phyloP scores from a whole-genome alignment of 1,284 basidiomycete genomes.

The Cystobasidiaceae sp. region DNA sequence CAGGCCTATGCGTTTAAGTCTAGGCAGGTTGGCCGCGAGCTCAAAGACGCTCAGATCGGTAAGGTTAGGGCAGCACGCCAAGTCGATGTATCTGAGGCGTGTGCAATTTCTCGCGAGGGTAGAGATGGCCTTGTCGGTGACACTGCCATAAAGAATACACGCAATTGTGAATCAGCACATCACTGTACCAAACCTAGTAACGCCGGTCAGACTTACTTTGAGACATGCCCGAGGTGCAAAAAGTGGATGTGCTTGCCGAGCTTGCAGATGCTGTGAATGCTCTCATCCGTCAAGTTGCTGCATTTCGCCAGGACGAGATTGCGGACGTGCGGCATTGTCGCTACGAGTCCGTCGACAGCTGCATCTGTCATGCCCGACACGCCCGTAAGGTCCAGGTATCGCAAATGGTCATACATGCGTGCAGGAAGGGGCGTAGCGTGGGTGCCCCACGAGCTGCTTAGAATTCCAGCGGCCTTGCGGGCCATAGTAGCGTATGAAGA shows the following conservation, averaged over 20 bases:
- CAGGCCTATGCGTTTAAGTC: constrained; percentile 88
- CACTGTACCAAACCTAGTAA: too few relatives aligned
- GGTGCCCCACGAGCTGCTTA: not conserved
- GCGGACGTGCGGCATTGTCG: constrained; percentile 81
- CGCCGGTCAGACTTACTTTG: constrained; percentile 53
- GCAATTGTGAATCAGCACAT: not conserved
- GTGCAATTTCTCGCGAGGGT: constrained; percentile 81
- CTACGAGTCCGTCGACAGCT: constrained; percentile 82
- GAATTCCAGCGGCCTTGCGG: not conserved
- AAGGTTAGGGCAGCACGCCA: constrained; percentile 74
- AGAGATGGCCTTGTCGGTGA: constrained; percentile 85
- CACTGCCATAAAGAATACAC: constrained; percentile 52
- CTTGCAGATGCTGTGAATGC: constrained; percentile 76
- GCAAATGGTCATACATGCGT: constrained; percentile 64
- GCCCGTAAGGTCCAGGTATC: constrained; percentile 83
- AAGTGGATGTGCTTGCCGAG: constrained; percentile 91
- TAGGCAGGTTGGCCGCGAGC: constrained; percentile 72
- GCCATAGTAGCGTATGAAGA: constrained; percentile 20
- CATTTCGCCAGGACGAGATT: constrained; percentile 93
- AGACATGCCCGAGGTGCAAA: constrained; percentile 88
- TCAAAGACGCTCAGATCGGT: constrained; percentile 94
- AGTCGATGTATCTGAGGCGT: constrained; percentile 90
- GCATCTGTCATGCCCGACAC: constrained; percentile 79
- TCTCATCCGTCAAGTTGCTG: constrained; percentile 71
- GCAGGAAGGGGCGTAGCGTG: constrained; percentile 1